These are phyloP conservation scores for Irpex lacteus DNA, from an alignment of 1,284 basidiomycete genomes.

Conservation along the genomic window DNA sequence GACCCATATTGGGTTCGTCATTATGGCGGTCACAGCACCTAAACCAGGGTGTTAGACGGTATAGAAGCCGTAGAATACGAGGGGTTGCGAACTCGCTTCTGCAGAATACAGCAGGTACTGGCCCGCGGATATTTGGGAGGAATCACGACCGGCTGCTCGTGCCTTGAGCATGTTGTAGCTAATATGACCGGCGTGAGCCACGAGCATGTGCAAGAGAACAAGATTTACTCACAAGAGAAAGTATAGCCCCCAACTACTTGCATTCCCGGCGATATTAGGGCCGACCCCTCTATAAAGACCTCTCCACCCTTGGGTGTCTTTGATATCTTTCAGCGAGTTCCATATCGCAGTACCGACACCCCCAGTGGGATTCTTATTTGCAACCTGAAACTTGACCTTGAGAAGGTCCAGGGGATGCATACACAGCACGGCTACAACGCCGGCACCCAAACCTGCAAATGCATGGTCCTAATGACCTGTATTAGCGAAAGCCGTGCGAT, in stretches of 20 bases:
- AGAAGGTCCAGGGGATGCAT: slow-evolving; percentile 98
- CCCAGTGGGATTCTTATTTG: slow-evolving; percentile 60
- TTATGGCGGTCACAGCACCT: slow-evolving; percentile 91
- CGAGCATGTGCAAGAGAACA: not conserved
- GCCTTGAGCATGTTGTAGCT: slow-evolving; percentile 97
- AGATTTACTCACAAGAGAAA: slow-evolving; percentile 84
- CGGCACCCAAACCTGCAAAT: slow-evolving; percentile 89
- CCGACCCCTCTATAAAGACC: slow-evolving; percentile 91
- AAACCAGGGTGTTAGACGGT: slow-evolving; percentile 17
- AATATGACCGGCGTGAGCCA: not conserved
- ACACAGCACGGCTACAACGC: slow-evolving; percentile 88
- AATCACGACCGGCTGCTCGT: slow-evolving; percentile 57
- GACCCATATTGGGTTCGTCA: slow-evolving; percentile 99
- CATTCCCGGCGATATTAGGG: slow-evolving; percentile 94
- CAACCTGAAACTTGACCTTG: slow-evolving; percentile 95
- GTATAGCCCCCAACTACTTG: slow-evolving; percentile 97
- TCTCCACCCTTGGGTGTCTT: slow-evolving; percentile 73
- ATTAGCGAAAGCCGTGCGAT: not conserved
- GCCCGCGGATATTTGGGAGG: slow-evolving; percentile 66
- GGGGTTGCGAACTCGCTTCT: slow-evolving; percentile 80
- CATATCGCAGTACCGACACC: slow-evolving; percentile 80
- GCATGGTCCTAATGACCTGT: slow-evolving; percentile 76
- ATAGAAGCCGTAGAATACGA: slow-evolving; percentile 9
- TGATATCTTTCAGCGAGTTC: slow-evolving; percentile 72
- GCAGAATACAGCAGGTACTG: slow-evolving; percentile 90